A percentile compares a stretch with the other conserved stretches of the same genome.
Conservation (phyloP, 371 early-diverging fungal genomes). For the Vairimorpha necatrix region DNA sequence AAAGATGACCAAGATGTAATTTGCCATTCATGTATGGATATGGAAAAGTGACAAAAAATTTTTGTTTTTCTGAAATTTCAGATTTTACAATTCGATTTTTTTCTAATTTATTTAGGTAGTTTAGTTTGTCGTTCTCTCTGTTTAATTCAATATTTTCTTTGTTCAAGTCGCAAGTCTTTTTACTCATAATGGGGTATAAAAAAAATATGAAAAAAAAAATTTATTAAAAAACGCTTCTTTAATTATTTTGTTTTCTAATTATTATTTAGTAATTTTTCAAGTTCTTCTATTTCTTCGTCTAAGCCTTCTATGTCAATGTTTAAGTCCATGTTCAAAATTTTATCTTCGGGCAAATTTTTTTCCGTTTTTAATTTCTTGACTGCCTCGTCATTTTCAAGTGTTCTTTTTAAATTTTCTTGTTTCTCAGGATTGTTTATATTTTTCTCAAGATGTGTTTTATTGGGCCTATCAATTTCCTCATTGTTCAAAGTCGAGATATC, state of each 20-base stretch:
- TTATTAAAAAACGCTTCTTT: too few species aligned
- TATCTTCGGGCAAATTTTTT: too few species aligned
- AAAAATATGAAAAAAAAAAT: too few species aligned
- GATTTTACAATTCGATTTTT: not conserved
- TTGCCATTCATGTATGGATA: conserved; percentile 99
- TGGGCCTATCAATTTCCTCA: too few species aligned
- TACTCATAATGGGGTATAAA: too few species aligned
- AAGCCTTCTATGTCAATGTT: conserved; percentile 11
- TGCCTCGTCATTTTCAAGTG: not conserved
- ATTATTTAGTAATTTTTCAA: conserved; percentile 16
- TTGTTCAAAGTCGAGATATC: too few species aligned
- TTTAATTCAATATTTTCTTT: not conserved
- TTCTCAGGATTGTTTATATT: too few species aligned
- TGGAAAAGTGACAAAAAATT: conserved; percentile 91
- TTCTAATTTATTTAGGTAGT: conserved; percentile 42
- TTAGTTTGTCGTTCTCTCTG: conserved; percentile 31
- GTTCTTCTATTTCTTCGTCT: conserved; percentile 17
- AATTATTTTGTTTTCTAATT: too few species aligned
- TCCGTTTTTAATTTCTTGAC: not conserved
- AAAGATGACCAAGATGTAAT: conserved; percentile 95
- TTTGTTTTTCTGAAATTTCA: conserved; percentile 59
- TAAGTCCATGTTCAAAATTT: not conserved
- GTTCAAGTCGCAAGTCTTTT: too few species aligned
- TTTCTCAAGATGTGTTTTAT: too few species aligned
- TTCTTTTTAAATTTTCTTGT: too few species aligned